These are phyloP conservation scores for Leccinum truebloodii DNA, from an alignment of 768 basidiomycete species.

Conservation along the genomic window DNA sequence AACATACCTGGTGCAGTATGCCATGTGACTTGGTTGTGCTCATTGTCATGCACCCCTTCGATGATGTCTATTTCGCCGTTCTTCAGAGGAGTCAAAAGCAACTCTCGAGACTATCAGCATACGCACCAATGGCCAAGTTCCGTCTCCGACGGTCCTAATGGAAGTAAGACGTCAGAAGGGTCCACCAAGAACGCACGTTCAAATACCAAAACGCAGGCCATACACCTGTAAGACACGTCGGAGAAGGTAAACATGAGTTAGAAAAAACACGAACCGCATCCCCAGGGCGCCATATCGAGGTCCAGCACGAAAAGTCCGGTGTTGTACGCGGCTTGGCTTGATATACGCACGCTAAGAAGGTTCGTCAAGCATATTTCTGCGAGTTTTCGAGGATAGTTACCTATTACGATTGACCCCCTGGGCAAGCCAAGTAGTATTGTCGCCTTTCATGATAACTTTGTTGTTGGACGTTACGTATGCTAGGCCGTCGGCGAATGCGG, in stretches of 20 bases:
- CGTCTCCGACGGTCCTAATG: slow-evolving; percentile 43
- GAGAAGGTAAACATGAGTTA: neutral
- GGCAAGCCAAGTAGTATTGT: slow-evolving; percentile 58
- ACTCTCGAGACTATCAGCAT: neutral
- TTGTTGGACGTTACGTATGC: slow-evolving; percentile 58
- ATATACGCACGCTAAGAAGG: slow-evolving; percentile 68
- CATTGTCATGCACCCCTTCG: slow-evolving; percentile 82
- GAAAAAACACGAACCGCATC: slow-evolving; percentile 58
- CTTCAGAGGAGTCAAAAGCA: slow-evolving; percentile 37
- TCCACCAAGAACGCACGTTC: neutral
- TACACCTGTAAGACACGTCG: slow-evolving; percentile 45
- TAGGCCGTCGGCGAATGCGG: slow-evolving; percentile 54
- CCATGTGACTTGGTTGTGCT: slow-evolving; percentile 84
- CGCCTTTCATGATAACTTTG: slow-evolving; percentile 75
- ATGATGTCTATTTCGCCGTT: slow-evolving; percentile 82
- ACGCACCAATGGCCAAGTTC: slow-evolving; percentile 65
- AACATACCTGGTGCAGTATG: slow-evolving; percentile 63
- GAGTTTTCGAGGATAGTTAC: slow-evolving; percentile 33
- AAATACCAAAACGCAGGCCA: slow-evolving; percentile 83
- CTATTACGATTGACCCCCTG: slow-evolving; percentile 60
- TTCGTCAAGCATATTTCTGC: neutral
- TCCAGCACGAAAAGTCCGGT: slow-evolving; percentile 86
- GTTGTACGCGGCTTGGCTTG: slow-evolving; percentile 60
- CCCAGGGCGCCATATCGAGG: slow-evolving; percentile 82
- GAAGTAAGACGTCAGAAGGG: slow-evolving; percentile 4